Base-by-base conservation (phyloP, 768 basidiomycete species). In the Fibroporia radiculosa region DNA sequence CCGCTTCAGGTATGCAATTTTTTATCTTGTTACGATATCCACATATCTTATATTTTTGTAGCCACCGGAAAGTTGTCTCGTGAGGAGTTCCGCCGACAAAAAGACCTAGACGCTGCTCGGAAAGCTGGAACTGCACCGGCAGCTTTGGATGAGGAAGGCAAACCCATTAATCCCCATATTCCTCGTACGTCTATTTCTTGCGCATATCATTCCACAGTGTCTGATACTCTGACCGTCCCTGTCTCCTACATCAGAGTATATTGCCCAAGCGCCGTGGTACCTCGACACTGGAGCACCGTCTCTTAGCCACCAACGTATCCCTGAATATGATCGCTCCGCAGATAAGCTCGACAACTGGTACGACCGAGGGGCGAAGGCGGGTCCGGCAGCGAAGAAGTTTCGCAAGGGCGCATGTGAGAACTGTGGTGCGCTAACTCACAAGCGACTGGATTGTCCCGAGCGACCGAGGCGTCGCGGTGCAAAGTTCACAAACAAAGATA, bases 331-430 rank as follows among this genome's bases (percentile, higher is more conserved):
- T 50, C 75, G 70, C 44, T 62, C 75, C 7, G 40, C 70, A 13
- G 70, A 72, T 60, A 88, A 86, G 63, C 80, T 93, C 54, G 82
- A 93, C 55, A 77, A 78, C 48, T 93, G 93, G 87, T 97, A 96
- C 62, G 86, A 91, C 64, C 77, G 95, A 51, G 90, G 90, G 12
- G 74, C 73, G 13, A 84, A 78, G 51, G 78, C 84, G 0, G 93
- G 90, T 10, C 92, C 92, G 1, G 91, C 91, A 2, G 89, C 95
- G 23, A 96, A 92, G 62, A 98, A 98, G 65, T 99, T 85, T 61
- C 79, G 96, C 52, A 93, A 95, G 61, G 96, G 96, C 26, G 96
- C 96, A 23, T 99, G 96, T 70, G 93, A 97, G 70, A 99, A 99
- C 59, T 99, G 96, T 53, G 96, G 96, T 47, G 88, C 96, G 14